These are phyloP conservation scores for Dryas integrifolia DNA, from an alignment of 331 rosid species.

Conservation along the genomic window DNA sequence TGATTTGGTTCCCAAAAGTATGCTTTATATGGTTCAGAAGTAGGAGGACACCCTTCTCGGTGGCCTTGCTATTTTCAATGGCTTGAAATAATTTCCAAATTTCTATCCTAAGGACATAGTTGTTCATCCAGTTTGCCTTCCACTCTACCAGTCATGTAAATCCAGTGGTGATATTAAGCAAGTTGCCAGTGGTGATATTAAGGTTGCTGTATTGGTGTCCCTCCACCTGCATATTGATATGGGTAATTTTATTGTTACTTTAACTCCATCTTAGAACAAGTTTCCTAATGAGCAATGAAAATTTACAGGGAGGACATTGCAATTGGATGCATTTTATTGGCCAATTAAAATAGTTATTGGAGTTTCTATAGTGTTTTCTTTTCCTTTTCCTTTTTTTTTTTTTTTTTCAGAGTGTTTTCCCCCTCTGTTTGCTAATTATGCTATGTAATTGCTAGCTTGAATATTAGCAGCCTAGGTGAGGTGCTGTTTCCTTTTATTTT, in stretches of 20 bases:
- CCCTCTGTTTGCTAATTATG: too few species aligned
- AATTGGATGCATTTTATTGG: too few species aligned
- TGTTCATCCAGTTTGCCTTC: background rate
- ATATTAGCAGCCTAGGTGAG: constrained; percentile 41
- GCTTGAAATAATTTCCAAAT: background rate
- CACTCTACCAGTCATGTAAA: background rate
- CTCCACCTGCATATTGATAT: too few species aligned
- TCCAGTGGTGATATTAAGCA: background rate
- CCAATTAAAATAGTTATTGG: too few species aligned
- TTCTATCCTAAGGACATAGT: background rate
- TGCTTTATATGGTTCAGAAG: background rate
- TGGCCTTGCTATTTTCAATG: background rate
- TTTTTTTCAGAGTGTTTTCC: too few species aligned
- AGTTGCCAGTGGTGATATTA: background rate
- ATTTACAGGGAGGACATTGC: too few species aligned
- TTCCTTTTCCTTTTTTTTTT: too few species aligned
- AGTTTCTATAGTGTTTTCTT: too few species aligned
- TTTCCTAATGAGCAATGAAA: background rate
- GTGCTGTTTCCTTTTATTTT: constrained; percentile 6
- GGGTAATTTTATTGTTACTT: too few species aligned
- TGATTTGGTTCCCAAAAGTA: background rate
- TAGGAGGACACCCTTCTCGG: background rate
- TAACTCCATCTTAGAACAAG: too few species aligned
- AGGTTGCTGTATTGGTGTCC: background rate
- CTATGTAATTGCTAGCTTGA: too few species aligned